Percentiles rank a stretch among this genome's conserved stretches.
These are phyloP conservation scores for Edaphochlamys debaryana DNA, from an alignment of 139 green algal genomes.

Conservation along the genomic window DNA sequence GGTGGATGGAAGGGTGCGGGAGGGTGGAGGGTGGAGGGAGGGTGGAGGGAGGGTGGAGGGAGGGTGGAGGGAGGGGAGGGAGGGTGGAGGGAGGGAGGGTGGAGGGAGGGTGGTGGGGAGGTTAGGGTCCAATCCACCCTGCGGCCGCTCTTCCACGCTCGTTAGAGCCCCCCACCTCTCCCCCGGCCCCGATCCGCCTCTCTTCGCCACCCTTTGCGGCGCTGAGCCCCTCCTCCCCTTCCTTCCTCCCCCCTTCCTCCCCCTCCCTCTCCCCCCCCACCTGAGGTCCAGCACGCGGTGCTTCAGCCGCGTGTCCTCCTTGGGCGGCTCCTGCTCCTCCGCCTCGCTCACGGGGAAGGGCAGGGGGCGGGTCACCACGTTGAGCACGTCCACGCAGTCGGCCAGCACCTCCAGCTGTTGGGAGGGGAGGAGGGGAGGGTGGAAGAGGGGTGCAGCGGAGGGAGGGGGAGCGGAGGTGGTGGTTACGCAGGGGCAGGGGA, in stretches of 20 bases:
- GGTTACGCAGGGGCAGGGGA: not conserved
- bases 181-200: too few species aligned
- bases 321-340: conserved; percentile 67
- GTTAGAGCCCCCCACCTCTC: too few species aligned
- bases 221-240: not conserved
- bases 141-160: too few species aligned
- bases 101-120: not conserved
- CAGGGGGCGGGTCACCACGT: conserved; percentile 82
- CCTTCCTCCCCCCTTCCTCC: not conserved
- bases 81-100: not conserved
- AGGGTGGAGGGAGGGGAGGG: not conserved
- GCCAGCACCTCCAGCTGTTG: conserved; percentile 73
- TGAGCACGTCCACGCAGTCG: conserved; percentile 81
- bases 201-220: too few species aligned
- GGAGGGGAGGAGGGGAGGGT: not conserved
- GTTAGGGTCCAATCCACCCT: too few species aligned
- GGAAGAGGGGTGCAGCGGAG: not conserved
- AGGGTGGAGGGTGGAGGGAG: not conserved
- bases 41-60: not conserved
- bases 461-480: not conserved
- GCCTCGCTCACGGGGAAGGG: conserved; percentile 87
- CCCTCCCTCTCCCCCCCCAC: conserved; percentile 36
- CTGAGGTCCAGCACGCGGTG: conserved; percentile 95
- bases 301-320: conserved; percentile 88
- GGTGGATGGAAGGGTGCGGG: too few species aligned